These are phyloP conservation scores for Rubroshorea leprosula DNA, from an alignment of 345 rosid species.

Conservation along the genomic window DNA sequence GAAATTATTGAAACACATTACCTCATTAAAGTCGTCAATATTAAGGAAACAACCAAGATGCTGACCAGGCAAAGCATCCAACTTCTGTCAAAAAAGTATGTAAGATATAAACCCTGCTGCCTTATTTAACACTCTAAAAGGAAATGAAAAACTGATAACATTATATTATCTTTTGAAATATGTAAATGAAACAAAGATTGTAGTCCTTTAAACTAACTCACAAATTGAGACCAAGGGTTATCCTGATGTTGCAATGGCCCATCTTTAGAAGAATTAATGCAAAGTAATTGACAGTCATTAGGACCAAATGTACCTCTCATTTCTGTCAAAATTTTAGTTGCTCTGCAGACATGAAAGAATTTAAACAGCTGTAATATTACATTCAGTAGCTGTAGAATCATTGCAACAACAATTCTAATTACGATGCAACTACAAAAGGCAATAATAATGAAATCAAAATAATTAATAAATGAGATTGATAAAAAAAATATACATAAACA, in stretches of 20 bases:
- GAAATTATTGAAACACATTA: no score
- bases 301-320: conserved; percentile 86
- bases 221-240: conserved; percentile 66
- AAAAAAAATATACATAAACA: not conserved
- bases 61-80: conserved; percentile 38
- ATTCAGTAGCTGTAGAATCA: conserved; percentile 9
- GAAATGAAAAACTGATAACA: conserved; percentile 6
- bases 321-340: conserved; percentile 65
- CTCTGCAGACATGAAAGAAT: conserved; percentile 50
- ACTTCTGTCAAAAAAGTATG: conserved; percentile 47
- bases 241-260: conserved; percentile 51
- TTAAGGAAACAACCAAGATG: conserved; percentile 70
- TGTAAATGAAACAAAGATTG: conserved; percentile 3
- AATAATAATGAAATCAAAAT: no score
- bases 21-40: conserved; percentile 72
- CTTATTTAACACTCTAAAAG: no score
- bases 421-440: not conserved
- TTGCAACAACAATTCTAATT: no score
- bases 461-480: no score
- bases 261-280: conserved; percentile 86
- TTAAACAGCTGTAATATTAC: conserved; percentile 12
- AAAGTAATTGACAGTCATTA: conserved; percentile 69
- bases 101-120: no score
- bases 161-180: not conserved
- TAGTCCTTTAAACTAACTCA: conserved; percentile 34